Conservation (phyloP, 2,329 filamentous ascomycete genomes). For the Xylaria sp. region DNA sequence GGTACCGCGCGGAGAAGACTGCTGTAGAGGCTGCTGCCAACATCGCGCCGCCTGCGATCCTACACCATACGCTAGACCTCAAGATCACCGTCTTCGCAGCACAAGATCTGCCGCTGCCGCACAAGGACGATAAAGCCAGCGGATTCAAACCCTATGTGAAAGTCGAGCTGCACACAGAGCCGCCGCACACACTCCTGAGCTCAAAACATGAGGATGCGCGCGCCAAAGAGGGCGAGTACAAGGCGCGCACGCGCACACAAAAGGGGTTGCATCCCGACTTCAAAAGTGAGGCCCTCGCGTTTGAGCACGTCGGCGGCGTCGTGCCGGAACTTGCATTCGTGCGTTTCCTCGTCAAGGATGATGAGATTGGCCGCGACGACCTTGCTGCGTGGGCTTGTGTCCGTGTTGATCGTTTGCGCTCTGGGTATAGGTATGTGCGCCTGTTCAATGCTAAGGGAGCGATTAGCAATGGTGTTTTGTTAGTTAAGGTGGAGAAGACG, state of each 20-base stretch:
- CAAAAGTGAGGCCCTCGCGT: constrained; percentile 65
- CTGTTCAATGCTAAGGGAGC: constrained; percentile 76
- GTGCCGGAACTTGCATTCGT: constrained; percentile 78
- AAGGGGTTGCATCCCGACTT: constrained; percentile 73
- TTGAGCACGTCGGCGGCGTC: constrained; percentile 65
- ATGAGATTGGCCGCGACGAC: constrained; percentile 81
- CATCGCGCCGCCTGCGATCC: constrained; percentile 51
- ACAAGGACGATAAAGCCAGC: constrained; percentile 59
- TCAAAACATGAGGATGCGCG: constrained; percentile 58
- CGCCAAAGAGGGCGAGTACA: constrained; percentile 67
- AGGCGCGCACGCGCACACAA: constrained; percentile 68
- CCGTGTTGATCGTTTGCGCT: constrained; percentile 80
- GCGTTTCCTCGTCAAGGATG: constrained; percentile 87
- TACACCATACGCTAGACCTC: constrained; percentile 72
- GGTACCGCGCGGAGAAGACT: constrained; percentile 54
- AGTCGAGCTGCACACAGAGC: constrained; percentile 83
- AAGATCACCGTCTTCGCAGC: constrained; percentile 79
- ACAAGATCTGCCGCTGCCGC: constrained; percentile 77
- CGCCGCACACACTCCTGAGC: constrained; percentile 43
- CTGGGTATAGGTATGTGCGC: constrained; percentile 81
- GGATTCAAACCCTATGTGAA: constrained; percentile 84
- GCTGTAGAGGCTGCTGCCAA: constrained; percentile 40
- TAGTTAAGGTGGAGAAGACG: constrained; percentile 77
- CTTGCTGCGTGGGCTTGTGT: constrained; percentile 91
- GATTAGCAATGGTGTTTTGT: constrained; percentile 72